These are phyloP conservation scores for Plantago coronopus DNA, from an alignment of 305 asterid genomes.

Conservation along the genomic window DNA sequence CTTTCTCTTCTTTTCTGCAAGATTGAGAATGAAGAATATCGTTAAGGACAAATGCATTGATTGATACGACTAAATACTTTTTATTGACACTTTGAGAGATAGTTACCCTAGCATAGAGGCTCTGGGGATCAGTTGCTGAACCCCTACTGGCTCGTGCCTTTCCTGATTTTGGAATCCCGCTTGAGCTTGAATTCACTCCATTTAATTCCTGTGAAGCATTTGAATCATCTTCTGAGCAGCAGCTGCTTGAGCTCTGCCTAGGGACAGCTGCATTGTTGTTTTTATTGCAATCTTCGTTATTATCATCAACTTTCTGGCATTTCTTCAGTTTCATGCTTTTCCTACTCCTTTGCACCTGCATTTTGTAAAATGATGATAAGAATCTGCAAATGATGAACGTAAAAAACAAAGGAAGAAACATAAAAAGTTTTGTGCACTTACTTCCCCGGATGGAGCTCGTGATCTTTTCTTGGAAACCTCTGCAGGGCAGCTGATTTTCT, in stretches of 20 bases:
- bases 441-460: conserved; percentile 28
- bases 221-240: conserved; percentile 49
- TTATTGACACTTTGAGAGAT: conserved; percentile 3
- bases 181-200: conserved; percentile 28
- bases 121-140: conserved; percentile 49
- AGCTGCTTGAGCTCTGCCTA: conserved; percentile 33
- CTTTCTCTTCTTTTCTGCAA: conserved; percentile 75
- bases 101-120: conserved; percentile 44
- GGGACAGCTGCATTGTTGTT: conserved; percentile 16
- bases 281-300: conserved; percentile 16
- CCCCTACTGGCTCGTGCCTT: conserved; percentile 44
- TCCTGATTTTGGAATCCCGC: conserved; percentile 16
- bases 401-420: neutral
- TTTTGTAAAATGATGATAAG: conserved; percentile 19
- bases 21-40: conserved; percentile 11
- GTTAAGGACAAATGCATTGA: conserved; percentile 21
- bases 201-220: conserved; percentile 35
- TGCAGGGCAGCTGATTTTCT: conserved; percentile 18
- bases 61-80: neutral
- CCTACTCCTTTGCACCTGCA: conserved; percentile 42
- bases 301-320: conserved; percentile 26
- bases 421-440: conserved; percentile 15
- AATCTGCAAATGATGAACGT: neutral
- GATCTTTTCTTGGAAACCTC: conserved; percentile 38
- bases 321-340: conserved; percentile 36